Percentiles rank a stretch among this genome's conserved stretches.
These are phyloP conservation scores for Leccinum aurantiacum DNA, from an alignment of 768 basidiomycete species.

Conservation along the genomic window DNA sequence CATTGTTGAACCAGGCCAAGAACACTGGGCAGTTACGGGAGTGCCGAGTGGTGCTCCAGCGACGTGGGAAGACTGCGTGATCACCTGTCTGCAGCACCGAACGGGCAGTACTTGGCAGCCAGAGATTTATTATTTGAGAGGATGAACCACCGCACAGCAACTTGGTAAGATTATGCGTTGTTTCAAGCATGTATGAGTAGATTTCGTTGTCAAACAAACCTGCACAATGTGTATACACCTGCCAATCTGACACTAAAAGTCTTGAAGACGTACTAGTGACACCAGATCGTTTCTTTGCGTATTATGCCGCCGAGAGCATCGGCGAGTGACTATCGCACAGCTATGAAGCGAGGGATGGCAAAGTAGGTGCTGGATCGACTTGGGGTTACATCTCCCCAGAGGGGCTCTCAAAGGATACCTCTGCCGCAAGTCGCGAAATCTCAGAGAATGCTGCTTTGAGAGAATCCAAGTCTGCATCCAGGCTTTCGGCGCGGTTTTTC, in stretches of 20 bases:
- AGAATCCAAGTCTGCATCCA: slow-evolving; percentile 81
- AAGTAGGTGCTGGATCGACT: neutral
- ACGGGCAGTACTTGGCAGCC: slow-evolving; percentile 45
- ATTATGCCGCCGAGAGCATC: neutral
- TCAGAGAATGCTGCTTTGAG: slow-evolving; percentile 82
- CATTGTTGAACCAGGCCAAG: slow-evolving; percentile 37
- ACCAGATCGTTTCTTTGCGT: neutral
- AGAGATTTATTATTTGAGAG: slow-evolving; percentile 37
- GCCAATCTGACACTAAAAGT: slow-evolving; percentile 2
- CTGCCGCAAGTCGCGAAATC: slow-evolving; percentile 74
- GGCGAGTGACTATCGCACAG: neutral
- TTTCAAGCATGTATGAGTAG: slow-evolving; percentile 9
- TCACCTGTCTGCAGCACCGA: slow-evolving; percentile 40
- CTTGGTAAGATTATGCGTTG: slow-evolving; percentile 7
- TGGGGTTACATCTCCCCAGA: slow-evolving; percentile 2
- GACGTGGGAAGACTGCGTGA: slow-evolving; percentile 34
- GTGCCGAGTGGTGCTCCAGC: slow-evolving; percentile 16
- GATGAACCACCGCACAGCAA: slow-evolving; percentile 4
- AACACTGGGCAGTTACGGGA: slow-evolving; percentile 37
- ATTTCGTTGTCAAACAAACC: slow-evolving; percentile 14
- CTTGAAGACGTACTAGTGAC: slow-evolving; percentile 5
- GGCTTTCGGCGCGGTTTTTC: slow-evolving; percentile 82
- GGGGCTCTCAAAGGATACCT: slow-evolving; percentile 54
- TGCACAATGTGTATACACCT: slow-evolving; percentile 7
- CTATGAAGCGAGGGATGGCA: neutral